Base-by-base conservation (phyloP, 148 eudicot genomes). In the Limonium bicolor region DNA sequence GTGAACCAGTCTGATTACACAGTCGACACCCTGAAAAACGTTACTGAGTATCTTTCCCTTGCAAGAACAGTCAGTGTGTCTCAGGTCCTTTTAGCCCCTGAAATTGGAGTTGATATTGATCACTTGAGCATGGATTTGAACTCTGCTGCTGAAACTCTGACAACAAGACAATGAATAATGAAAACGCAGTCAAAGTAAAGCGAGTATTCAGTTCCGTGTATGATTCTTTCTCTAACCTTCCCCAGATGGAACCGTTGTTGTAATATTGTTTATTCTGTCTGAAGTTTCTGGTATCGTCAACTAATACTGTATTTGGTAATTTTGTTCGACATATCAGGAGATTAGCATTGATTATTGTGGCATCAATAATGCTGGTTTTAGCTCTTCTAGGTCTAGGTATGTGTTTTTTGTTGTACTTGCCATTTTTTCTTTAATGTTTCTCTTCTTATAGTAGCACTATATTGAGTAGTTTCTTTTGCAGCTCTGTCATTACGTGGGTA, bases 1-100 rank as follows among this genome's bases (percentile, higher is more conserved):
- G 87, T 90, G 10, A 81, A 76, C 59, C 99, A 85, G 59, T 90
- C 99, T 1, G 95, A 85, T 48, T 81, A 64, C 74, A 85, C 94
- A 0, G 80, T 74, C 44, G 67, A 85, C 55, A 85, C 76, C 43
- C 78, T 85, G 23, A 71, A 69, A 64, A 85, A 90, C 56, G 88
- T 90, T 44, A 85, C 99, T 1, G 76, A 66, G 31, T 85, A 78
- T 67, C 55, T 90, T 36, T 58, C 71, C 36, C 69, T 81, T 12
- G 95, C 95, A 33, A 82, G 81, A 61, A 52, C 77, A 7, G 66
- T 70, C 36, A 41, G 48, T 39, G 43, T 70, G 8, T 64, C 75
- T 7, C 63, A 60, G 35, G 49, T 70, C 53, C 23, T 56, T 24
- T 60, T 70, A 36, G 63, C 64, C 44, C 46, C 53, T 31, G 54